A percentile compares a stretch with the other conserved stretches of the same genome.
These are phyloP conservation scores for Starmerella powellii DNA, from an alignment of 805 yeast species.

Conservation along the genomic window DNA sequence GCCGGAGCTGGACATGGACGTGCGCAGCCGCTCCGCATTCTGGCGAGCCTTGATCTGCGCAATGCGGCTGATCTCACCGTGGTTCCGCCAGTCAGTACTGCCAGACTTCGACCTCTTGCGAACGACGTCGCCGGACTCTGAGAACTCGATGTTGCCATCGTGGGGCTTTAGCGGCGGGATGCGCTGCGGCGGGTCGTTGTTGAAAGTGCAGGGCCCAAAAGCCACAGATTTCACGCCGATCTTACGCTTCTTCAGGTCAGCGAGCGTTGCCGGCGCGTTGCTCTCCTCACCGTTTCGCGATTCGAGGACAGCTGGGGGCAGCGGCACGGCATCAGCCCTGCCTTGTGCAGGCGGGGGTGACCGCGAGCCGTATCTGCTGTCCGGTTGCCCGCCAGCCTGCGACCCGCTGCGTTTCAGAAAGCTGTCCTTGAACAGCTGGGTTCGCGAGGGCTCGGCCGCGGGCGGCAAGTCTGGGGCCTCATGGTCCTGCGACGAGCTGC, in stretches of 20 bases:
- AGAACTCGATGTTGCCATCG: slow-evolving; percentile 53
- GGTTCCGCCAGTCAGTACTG: slow-evolving; percentile 16
- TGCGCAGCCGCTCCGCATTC: slow-evolving; percentile 21
- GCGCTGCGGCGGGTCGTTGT: slow-evolving; percentile 83
- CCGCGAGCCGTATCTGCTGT: too few relatives aligned
- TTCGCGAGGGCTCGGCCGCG: not conserved
- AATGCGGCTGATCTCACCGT: slow-evolving; percentile 10
- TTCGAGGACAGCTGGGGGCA: too few relatives aligned
- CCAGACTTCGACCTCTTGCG: slow-evolving; percentile 8
- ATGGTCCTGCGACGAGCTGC: not conserved
- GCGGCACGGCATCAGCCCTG: too few relatives aligned
- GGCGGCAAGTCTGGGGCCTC: not conserved
- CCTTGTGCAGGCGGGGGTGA: too few relatives aligned
- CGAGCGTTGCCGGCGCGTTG: slow-evolving; percentile 3
- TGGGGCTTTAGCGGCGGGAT: slow-evolving; percentile 78
- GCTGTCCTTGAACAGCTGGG: slow-evolving; percentile 1
- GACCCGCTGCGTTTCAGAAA: not conserved
- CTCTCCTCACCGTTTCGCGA: too few relatives aligned
- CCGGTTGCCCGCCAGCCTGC: not conserved
- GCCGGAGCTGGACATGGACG: slow-evolving; percentile 6
- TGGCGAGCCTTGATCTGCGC: slow-evolving; percentile 20
- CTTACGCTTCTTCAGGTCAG: slow-evolving; percentile 7
- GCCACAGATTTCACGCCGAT: slow-evolving; percentile 19
- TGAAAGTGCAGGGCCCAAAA: slow-evolving; percentile 67
- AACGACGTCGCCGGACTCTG: slow-evolving; percentile 23